These are phyloP conservation scores for Cucurbita argyrosperma DNA, from an alignment of 306 rosid species.

Conservation along the genomic window DNA sequence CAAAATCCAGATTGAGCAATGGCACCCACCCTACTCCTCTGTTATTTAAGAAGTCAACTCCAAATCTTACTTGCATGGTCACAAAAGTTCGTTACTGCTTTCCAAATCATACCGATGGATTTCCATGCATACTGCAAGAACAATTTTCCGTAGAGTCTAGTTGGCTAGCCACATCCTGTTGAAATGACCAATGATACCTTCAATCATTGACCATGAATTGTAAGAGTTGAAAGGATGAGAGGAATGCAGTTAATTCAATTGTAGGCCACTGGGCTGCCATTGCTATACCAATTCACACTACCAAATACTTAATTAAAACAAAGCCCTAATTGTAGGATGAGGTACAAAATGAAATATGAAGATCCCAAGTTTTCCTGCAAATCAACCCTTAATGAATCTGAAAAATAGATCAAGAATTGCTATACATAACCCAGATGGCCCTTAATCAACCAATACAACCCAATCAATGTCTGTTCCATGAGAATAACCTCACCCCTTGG, in stretches of 20 bases:
- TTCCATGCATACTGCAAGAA: background rate
- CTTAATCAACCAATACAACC: background rate
- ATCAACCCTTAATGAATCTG: constrained; percentile 5
- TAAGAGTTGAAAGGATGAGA: background rate
- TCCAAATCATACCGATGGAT: background rate
- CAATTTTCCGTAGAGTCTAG: background rate
- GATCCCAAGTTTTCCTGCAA: constrained; percentile 10
- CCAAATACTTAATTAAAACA: background rate
- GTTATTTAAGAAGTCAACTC: background rate
- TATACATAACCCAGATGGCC: background rate
- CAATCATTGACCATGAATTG: background rate
- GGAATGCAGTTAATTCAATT: background rate
- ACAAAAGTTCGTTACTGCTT: background rate
- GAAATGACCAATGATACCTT: background rate
- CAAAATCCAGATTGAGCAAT: background rate
- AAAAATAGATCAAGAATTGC: background rate
- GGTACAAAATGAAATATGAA: constrained; percentile 13
- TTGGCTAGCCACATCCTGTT: background rate
- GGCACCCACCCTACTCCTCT: background rate
- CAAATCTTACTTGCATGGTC: background rate
- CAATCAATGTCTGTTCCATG: background rate
- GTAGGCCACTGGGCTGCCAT: background rate
- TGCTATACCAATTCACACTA: background rate
- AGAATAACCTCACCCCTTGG: background rate
- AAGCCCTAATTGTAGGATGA: constrained; percentile 9